These are phyloP conservation scores for Pichia nakasei DNA, from an alignment of 805 yeast genomes.

Conservation along the genomic window DNA sequence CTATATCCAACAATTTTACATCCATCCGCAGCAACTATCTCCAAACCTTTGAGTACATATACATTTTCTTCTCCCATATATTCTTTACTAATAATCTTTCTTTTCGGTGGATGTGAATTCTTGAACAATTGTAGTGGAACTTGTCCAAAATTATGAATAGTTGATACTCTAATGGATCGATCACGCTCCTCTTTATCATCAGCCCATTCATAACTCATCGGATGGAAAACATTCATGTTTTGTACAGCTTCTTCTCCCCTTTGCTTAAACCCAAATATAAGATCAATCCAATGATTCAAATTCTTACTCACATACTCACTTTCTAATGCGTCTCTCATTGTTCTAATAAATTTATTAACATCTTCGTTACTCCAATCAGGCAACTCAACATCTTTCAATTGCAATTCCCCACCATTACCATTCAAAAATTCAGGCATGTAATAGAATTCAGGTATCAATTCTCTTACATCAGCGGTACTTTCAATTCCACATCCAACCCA, in stretches of 20 bases:
- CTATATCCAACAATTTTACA: constrained; percentile 3
- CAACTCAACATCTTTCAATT: constrained; percentile 57
- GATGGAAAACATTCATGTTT: constrained; percentile 72
- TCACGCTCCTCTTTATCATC: constrained; percentile 71
- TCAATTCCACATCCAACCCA: constrained; percentile 77
- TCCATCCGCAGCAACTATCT: background rate
- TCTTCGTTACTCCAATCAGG: constrained; percentile 84
- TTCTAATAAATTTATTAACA: constrained; percentile 62
- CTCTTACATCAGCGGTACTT: constrained; percentile 82
- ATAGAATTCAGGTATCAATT: constrained; percentile 78
- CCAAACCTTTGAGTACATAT: background rate
- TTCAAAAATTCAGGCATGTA: constrained; percentile 70
- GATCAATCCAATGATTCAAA: constrained; percentile 77
- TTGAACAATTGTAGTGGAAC: constrained; percentile 70
- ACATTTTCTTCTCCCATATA: background rate
- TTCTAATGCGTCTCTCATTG: constrained; percentile 77
- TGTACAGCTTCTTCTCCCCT: constrained; percentile 60
- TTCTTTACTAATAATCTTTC: constrained; percentile 19
- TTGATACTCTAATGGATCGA: constrained; percentile 68
- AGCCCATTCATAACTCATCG: constrained; percentile 77
- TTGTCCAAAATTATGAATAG: constrained; percentile 88
- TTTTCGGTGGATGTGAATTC: constrained; percentile 54
- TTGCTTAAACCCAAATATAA: constrained; percentile 76
- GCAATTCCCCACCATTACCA: constrained; percentile 50
- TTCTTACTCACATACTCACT: constrained; percentile 71